phyloP scores from a whole-genome alignment of 495 filamentous ascomycete species.

The Podospora anserina region DNA sequence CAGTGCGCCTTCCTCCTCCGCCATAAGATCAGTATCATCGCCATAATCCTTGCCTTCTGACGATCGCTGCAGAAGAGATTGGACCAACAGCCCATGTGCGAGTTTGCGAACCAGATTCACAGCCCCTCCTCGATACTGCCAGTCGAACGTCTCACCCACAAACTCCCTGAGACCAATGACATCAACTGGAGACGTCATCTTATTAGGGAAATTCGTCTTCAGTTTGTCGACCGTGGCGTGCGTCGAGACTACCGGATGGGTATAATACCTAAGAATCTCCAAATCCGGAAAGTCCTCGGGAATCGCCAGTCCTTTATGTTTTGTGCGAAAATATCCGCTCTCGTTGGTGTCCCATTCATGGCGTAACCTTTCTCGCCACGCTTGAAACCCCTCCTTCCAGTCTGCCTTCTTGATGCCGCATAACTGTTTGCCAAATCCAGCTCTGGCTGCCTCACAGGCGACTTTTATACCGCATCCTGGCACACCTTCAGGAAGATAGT shows the following conservation, averaged over 20 bases:
- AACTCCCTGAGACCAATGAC: constrained; percentile 66
- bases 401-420: constrained; percentile 55
- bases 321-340: constrained; percentile 72
- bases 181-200: constrained; percentile 65
- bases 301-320: constrained; percentile 68
- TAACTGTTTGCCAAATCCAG: constrained; percentile 79
- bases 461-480: constrained; percentile 81
- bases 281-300: constrained; percentile 78
- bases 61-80: constrained; percentile 53
- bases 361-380: constrained; percentile 72
- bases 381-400: constrained; percentile 48
- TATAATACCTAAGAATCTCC: constrained; percentile 80
- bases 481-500: constrained; percentile 89
- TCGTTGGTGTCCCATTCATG: constrained; percentile 81
- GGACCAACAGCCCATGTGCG: constrained; percentile 71
- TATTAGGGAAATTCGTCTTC: constrained; percentile 43
- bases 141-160: constrained; percentile 77
- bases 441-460: constrained; percentile 85
- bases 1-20: constrained; percentile 47
- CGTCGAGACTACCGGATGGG: constrained; percentile 73
- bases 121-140: constrained; percentile 73
- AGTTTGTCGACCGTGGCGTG: constrained; percentile 57
- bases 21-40: constrained; percentile 41
- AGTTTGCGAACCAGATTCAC: constrained; percentile 80
- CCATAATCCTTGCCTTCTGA: constrained; percentile 20